Evolutionary conservation across 495 filamentous ascomycete species (phyloP), one percentile per base, ranked within the genome.

Genomic region (Xylaria curta): DNA sequence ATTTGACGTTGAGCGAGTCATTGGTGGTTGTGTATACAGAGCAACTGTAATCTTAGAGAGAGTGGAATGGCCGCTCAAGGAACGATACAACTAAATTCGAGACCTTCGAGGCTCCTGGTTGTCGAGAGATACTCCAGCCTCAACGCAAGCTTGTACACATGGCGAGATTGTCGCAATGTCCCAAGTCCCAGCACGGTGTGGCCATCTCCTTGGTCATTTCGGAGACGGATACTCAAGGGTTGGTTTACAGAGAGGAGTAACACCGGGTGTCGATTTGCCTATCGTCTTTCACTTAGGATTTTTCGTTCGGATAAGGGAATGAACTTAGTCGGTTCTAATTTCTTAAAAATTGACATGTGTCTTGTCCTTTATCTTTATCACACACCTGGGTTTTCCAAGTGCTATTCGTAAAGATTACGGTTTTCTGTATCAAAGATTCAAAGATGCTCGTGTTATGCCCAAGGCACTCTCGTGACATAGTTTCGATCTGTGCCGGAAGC

Each of bases 271-370:
- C 47, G 28, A 59, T 60, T 59, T 33, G 61, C n/a, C 62, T 4
- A 71, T 64, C 42, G 51, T 59, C 51, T 71, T 49, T 51, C 54
- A 56, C 62, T 66, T 56, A 26, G 59, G 49, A 51, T 59, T 66
- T 66, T 51, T 12, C 51, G 49, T 71, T 65, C 19, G 51, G 53
- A 31, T 46, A 21, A 42, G 69, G 61, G 38, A 66, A 58, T 60
- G 4, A 24, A 51, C n/a, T 66, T 60, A 15, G 49, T 49, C 40
- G 21, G 17, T 31, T 21, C 36, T 51, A 54, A n/a, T 51, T 71
- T 26, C 24, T 13, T 51, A 28, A 31, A 53, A 71, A 66, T 66
- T 71, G 61, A 66, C 53, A 66, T 71, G 3, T 59, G 24, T 66
- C 42, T 59, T 64, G 26, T 51, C 28, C 26, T 31, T 36, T 59